A percentile compares a stretch with the other conserved stretches of the same genome.
phyloP scores from a whole-genome alignment of 129 eudicot species.

The Arctium lappa region DNA sequence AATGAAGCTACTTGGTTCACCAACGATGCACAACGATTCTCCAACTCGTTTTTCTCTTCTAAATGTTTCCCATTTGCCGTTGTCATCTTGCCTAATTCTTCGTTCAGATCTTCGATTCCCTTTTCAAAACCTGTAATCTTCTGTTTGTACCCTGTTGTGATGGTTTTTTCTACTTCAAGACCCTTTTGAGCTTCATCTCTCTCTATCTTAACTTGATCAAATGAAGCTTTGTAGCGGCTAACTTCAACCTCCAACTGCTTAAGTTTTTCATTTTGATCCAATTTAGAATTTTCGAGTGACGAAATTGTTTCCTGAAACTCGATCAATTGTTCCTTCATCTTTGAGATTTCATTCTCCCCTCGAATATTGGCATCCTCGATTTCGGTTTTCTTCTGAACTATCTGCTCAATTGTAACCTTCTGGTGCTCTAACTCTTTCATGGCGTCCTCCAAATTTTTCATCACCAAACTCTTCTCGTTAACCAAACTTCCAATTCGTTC shows the following conservation, averaged over 20 bases:
- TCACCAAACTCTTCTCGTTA: slow-evolving; percentile 26
- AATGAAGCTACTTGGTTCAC: slow-evolving; percentile 33
- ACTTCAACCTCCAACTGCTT: slow-evolving; percentile 43
- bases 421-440: slow-evolving; percentile 37
- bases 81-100: slow-evolving; percentile 31
- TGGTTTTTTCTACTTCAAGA: slow-evolving; percentile 39
- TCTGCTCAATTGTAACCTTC: slow-evolving; percentile 4
- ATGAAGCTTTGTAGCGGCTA: slow-evolving; percentile 19
- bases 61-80: slow-evolving; percentile 14
- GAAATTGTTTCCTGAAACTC: slow-evolving; percentile 27
- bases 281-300: slow-evolving; percentile 26
- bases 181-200: slow-evolving; percentile 37
- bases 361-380: slow-evolving; percentile 36
- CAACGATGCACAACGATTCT: slow-evolving; percentile 30
- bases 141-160: slow-evolving; percentile 19
- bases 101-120: slow-evolving; percentile 31
- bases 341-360: slow-evolving; percentile 35
- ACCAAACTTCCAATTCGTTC: not conserved
- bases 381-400: slow-evolving; percentile 34
- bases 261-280: slow-evolving; percentile 26
- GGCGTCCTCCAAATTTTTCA: slow-evolving; percentile 35
- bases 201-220: slow-evolving; percentile 36
- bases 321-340: slow-evolving; percentile 27
- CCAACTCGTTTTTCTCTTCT: slow-evolving; percentile 53
- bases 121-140: slow-evolving; percentile 41